These are phyloP conservation scores for Coprinellus micaceus DNA, from an alignment of 768 basidiomycete species.

Conservation along the genomic window DNA sequence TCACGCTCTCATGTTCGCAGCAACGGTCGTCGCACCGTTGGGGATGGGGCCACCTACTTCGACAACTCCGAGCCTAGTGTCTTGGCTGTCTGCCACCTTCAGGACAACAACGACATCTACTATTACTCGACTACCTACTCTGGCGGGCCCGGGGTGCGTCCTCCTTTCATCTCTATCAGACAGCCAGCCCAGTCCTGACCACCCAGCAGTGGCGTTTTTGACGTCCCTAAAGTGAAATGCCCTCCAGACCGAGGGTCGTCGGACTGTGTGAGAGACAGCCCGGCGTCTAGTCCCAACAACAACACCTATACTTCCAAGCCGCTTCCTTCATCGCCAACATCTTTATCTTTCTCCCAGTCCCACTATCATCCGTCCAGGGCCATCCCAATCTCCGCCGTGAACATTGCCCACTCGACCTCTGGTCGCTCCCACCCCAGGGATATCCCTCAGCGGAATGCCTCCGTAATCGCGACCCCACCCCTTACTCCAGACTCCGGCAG, in stretches of 20 bases:
- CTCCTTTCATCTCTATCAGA: not conserved
- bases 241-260: constrained; percentile 95
- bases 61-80: constrained; percentile 69
- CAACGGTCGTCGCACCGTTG: constrained; percentile 96
- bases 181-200: constrained; percentile 10
- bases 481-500: constrained; percentile 70
- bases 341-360: constrained; percentile 20
- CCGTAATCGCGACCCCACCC: constrained; percentile 65
- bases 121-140: constrained; percentile 93
- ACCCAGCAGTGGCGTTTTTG: constrained; percentile 86
- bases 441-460: constrained; percentile 39
- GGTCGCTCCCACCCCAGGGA: constrained; percentile 35
- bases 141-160: constrained; percentile 83
- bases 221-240: constrained; percentile 88
- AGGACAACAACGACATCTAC: constrained; percentile 79
- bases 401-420: constrained; percentile 18
- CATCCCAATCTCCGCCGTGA: constrained; percentile 16
- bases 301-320: constrained; percentile 47
- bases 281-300: constrained; percentile 60
- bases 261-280: constrained; percentile 91
- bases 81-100: constrained; percentile 81
- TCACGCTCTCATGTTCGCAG: constrained; percentile 33
- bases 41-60: constrained; percentile 89
- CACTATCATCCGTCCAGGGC: constrained; percentile 19
- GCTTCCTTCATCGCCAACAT: constrained; percentile 31